A percentile compares a stretch with the other conserved stretches of the same genome.
Conservation (phyloP, 352 stramenopile species). For the Globisporangium takayamanum region DNA sequence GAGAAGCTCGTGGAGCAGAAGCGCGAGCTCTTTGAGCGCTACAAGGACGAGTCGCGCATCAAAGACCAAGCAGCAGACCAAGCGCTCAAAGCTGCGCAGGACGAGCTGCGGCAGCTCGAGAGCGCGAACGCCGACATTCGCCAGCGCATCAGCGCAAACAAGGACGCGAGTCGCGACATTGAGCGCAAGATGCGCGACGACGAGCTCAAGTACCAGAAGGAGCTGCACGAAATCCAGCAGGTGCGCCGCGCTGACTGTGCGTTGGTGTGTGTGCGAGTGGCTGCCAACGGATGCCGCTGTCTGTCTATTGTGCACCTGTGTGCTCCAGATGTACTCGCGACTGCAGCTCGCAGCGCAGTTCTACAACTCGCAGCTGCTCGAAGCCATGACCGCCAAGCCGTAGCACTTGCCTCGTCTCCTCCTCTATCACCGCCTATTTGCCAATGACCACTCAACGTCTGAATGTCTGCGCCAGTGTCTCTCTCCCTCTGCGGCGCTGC, state of each 20-base stretch:
- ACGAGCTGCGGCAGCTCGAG: constrained; percentile 54
- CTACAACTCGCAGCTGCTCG: constrained; percentile 62
- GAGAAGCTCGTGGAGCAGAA: constrained; percentile 71
- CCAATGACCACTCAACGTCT: too few relatives aligned
- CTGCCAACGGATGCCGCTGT: neutral
- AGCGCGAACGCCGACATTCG: constrained; percentile 36
- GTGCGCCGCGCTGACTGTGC: constrained; percentile 10
- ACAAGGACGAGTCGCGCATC: constrained; percentile 52
- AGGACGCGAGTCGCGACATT: constrained; percentile 47
- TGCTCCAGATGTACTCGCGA: constrained; percentile 54
- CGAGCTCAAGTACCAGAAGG: constrained; percentile 53
- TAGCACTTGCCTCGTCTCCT: constrained; percentile 7
- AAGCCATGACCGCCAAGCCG: constrained; percentile 31
- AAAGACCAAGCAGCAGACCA: constrained; percentile 57
- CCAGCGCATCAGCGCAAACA: constrained; percentile 44
- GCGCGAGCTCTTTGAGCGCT: constrained; percentile 55
- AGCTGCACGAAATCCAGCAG: constrained; percentile 58
- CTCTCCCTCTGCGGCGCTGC: too few relatives aligned
- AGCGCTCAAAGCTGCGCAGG: constrained; percentile 41
- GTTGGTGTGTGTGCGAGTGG: neutral
- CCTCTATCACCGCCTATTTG: too few relatives aligned
- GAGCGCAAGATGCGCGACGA: constrained; percentile 63
- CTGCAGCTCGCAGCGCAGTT: constrained; percentile 52
- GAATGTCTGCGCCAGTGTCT: too few relatives aligned
- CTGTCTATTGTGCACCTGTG: constrained; percentile 6